Evolutionary conservation across 2,329 filamentous ascomycete genomes (phyloP).

Genomic region (Sclerotinia minor): DNA sequence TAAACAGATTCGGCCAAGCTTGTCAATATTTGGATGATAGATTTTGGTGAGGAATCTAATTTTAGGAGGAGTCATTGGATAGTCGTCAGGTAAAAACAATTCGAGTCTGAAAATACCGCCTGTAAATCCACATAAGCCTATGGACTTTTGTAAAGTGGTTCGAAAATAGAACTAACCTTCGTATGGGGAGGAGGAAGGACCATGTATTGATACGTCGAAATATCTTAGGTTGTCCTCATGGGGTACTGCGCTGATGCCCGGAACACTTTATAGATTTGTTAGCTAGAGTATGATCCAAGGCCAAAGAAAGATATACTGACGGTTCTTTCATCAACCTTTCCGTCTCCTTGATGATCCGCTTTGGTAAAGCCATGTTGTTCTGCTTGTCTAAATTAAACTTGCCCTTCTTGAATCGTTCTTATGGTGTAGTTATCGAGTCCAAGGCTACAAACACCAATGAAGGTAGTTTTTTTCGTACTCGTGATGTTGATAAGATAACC

Average conservation of each 20-base stretch:
- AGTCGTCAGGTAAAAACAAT: conserved; percentile 96
- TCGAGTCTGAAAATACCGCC: conserved; percentile 91
- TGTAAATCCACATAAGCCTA: conserved; percentile 29
- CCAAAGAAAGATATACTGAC: conserved; percentile 53
- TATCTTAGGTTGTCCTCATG: conserved; percentile 98
- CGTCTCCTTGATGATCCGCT: conserved; percentile 98
- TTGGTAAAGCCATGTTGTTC: conserved; percentile 72
- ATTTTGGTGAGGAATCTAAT: conserved; percentile 99
- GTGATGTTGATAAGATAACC: conserved; percentile 23
- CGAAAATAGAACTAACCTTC: conserved; percentile 62
- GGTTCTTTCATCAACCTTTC: conserved; percentile 96
- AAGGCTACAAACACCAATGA: neutral
- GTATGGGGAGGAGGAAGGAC: conserved; percentile 88
- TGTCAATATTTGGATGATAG: conserved; percentile 98
- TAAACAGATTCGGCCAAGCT: conserved; percentile 92
- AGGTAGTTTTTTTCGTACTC: conserved; percentile 13
- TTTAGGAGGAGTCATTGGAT: conserved; percentile 98
- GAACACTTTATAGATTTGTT: conserved; percentile 61
- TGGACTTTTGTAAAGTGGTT: neutral
- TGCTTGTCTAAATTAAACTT: neutral
- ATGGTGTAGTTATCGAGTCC: conserved; percentile 8
- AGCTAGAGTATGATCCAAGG: conserved; percentile 21
- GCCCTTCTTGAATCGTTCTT: neutral
- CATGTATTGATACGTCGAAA: conserved; percentile 96
- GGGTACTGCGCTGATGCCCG: conserved; percentile 91